Base-by-base conservation (phyloP, 78 protist genomes). In the Monocercomonoides exilis region DNA sequence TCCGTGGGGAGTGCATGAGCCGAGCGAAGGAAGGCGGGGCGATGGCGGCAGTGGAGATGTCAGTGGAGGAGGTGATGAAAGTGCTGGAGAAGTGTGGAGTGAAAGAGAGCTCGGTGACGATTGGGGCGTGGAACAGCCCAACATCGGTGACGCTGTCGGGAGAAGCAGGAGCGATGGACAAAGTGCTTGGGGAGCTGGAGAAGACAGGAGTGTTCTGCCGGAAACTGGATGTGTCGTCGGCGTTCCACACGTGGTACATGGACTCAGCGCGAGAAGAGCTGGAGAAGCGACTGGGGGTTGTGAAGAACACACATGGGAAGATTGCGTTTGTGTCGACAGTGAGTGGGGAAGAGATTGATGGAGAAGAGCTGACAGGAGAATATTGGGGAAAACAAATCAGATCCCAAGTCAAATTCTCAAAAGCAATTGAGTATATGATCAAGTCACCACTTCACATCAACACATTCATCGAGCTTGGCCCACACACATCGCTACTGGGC, bases 1-100 rank as follows among this genome's bases (percentile, higher is more conserved):
- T 36, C 29, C 87, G 94, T 41, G 43, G 87, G 29, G 80, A 3
- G 41, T 43, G 84, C 35, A 90, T 88, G 87, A 70, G 80, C 54
- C 77, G 84, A 34, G 85, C 90, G 41, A 91, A 82, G 70, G 90
- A 92, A 35, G 87, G 86, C 32, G 94, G 94, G 32, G 80, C 45
- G 34, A 92, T 92, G 94, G 2, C 38, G 35, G 92, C 91, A 35
- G 86, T 70, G 77, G 84, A 38, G 79, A 41, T 86, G 46, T 86
- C 88, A 41, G 42, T 1, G 32, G 80, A 29, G 6, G 45, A 41
- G 4, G 82, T 29, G 43, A 21, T 38, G 42, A 6, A 6, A 4
- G 45, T 79, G 43, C 11, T 54, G 38, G 21, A 54, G 21, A 21
- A 54, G 21, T 29, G 70, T 54, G 70, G 70, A 54, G 70, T 54